Percentiles rank a stretch among this genome's conserved stretches.
Conservation (phyloP, 129 eudicot species). For the Dittrichia graveolens region DNA sequence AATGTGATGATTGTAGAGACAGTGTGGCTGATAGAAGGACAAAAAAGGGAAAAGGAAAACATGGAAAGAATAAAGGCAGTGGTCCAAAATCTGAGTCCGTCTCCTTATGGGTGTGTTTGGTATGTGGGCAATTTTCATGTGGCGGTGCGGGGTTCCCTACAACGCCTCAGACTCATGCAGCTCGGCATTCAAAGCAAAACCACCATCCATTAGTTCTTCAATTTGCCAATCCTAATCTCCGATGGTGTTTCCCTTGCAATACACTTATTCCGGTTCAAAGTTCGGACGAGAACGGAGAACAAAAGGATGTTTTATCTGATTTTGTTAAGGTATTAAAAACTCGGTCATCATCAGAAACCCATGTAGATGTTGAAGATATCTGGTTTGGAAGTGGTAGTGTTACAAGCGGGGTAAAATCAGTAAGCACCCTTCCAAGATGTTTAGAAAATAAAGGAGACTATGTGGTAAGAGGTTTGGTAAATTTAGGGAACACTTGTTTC, state of each 20-base stretch:
- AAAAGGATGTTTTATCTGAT: constrained; percentile 48
- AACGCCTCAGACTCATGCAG: constrained; percentile 70
- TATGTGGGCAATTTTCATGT: constrained; percentile 86
- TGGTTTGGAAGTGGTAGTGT: constrained; percentile 81
- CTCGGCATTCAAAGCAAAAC: constrained; percentile 68
- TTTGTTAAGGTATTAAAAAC: constrained; percentile 61
- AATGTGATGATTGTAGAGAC: constrained; percentile 86
- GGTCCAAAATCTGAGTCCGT: constrained; percentile 44
- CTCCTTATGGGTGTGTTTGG: constrained; percentile 87
- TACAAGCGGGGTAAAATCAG: constrained; percentile 40
- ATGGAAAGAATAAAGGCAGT: constrained; percentile 64
- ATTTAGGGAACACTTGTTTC: constrained; percentile 92
- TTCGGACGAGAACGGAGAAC: constrained; percentile 46
- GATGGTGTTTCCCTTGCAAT: constrained; percentile 88
- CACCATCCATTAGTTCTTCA: constrained; percentile 71
- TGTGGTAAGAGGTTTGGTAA: constrained; percentile 67
- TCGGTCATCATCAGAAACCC: constrained; percentile 44
- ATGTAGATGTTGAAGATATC: constrained; percentile 63
- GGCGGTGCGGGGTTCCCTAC: constrained; percentile 87
- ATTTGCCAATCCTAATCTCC: constrained; percentile 56
- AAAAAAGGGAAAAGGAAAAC: constrained; percentile 61
- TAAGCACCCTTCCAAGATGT: constrained; percentile 16
- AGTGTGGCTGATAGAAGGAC: constrained; percentile 44
- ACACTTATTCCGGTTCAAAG: constrained; percentile 52
- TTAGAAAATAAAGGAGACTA: constrained; percentile 42